A percentile compares a stretch with the other conserved stretches of the same genome.
phyloP scores from a whole-genome alignment of 1,284 basidiomycete species.

The Sutorius eximius region DNA sequence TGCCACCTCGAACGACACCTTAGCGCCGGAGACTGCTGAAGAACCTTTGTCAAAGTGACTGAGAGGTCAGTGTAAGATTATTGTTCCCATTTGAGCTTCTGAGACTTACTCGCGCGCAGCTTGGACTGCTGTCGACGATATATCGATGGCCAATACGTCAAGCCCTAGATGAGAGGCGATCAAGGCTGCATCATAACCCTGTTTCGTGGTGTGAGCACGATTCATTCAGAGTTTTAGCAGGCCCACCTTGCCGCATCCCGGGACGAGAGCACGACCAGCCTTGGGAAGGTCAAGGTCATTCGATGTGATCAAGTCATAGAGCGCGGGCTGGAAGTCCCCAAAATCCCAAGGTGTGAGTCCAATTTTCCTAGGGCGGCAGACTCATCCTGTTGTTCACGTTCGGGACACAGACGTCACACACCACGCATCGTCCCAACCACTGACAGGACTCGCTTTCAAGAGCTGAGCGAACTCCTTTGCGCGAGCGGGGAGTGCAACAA shows the following conservation, averaged over 20 bases:
- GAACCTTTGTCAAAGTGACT: not conserved
- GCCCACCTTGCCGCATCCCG: constrained; percentile 69
- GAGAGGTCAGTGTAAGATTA: constrained; percentile 1
- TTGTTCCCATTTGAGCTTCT: not conserved
- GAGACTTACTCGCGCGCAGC: constrained; percentile 21
- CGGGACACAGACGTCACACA: not conserved
- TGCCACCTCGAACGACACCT: constrained; percentile 18
- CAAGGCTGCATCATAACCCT: constrained; percentile 75
- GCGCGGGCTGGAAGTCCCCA: constrained; percentile 53
- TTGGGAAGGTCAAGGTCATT: constrained; percentile 49
- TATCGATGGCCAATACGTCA: constrained; percentile 10
- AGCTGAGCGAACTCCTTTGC: constrained; percentile 9
- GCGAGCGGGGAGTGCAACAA: not conserved
- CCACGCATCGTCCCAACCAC: constrained; percentile 26
- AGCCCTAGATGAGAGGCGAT: constrained; percentile 51
- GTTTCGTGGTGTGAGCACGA: constrained; percentile 1
- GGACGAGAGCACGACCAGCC: constrained; percentile 61
- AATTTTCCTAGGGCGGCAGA: constrained; percentile 44
- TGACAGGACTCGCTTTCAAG: constrained; percentile 12
- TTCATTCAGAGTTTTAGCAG: not conserved
- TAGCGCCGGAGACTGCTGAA: not conserved
- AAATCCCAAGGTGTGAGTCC: constrained; percentile 68
- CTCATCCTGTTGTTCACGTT: not conserved
- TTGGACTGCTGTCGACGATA: constrained; percentile 19
- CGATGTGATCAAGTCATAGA: constrained; percentile 54